Evolutionary conservation across 257 asterid genomes (phyloP), one percentile per base, ranked within the genome.

Genomic region (Nicotiana benthamiana): DNA sequence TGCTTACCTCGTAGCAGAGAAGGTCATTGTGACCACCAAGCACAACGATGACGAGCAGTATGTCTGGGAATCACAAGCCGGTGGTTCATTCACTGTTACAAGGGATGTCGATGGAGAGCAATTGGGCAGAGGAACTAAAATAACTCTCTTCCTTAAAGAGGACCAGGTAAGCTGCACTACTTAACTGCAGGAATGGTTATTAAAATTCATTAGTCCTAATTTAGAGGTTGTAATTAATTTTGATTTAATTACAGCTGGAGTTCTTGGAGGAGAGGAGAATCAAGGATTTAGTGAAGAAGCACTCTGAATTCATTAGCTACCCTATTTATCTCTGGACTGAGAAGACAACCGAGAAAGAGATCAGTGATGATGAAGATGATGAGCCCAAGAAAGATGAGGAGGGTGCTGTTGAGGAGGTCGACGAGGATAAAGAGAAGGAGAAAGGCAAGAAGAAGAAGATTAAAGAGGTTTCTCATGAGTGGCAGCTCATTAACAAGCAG

Each of bases 221-320:
- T 77, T 24, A 2, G 40, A 34, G 16, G 15, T 57, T 1, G 16
- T 1, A 2, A 59, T 7, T 16, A 7, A 7, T 11, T 15, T 28
- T 30, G 12, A 9, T 17, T 13, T 51, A 5, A 72, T 9, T 86
- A 72, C 85, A 92, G 97, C 40, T 93, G 88, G 97, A 93, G 20
- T 91, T 89, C 79, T 87, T 93, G 16, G 97, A 93, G 82, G 97
- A 93, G 83, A 89, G 97, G 87, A 89, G 89, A 54, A 90, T 92
- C 46, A 91, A 89, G 88, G 97, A 92, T n/a, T 90, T 93, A 0
- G 97, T 93, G 72, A 91, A 93, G 90, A 93, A 93, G 91, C 97
- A 91, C 67, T 91, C 97, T 1, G 97, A 91, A 62, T 91, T 93
- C 80, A 91, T 93, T 16, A 93, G 97, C 86, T 93, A 92, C 61